Base-by-base conservation (phyloP, 306 rosid genomes). In the Potentilla sterilis region DNA sequence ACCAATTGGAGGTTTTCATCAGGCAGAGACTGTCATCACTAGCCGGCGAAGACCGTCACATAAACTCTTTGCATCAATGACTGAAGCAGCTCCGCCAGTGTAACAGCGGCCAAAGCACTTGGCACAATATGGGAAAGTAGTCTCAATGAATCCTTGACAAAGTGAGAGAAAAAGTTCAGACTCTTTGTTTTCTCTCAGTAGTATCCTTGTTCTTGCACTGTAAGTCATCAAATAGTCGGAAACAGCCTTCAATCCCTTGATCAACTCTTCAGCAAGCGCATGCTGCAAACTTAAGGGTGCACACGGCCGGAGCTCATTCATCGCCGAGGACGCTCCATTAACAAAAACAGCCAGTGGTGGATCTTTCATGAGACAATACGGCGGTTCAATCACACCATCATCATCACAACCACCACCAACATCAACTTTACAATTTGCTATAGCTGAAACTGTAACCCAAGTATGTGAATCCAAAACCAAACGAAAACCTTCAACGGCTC, bases 261-360 rank as follows among this genome's bases (percentile, higher is more conserved):
- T 79, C 81, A 95, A 69, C 83, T 92, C 92, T 74, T 88, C 90
- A 81, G 92, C 90, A 81, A 95, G 91, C 73, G 84, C 88, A 70
- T 85, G 85, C 77, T 90, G 90, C 83, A 95, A 81, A 75, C 97
- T 90, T 83, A 86, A 40, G 10, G 97, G 97, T 70, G 99, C 96
- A 78, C 99, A 95, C 2, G 97, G 99, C 61, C 97, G 99, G 18
- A 95, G 86, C 77, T 95, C 99, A 37, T 95, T 92, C 97, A 95
- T 83, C 44, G 97, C 97, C 28, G 96, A 96, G 62, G 99, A 88
- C 69, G 90, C 96, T 76, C 99, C 99, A 74, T 92, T 92, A 46
- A 95, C 85, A 65, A 95, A 95, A 74, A 95, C 97, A 79, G 99
- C 99, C 82, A 92, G 95, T 76, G 99, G 99, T 9, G 99, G 99